Percentiles rank a stretch among this genome's conserved stretches.
These are phyloP conservation scores for Litchi chinensis DNA, from an alignment of 345 rosid species.

Conservation along the genomic window DNA sequence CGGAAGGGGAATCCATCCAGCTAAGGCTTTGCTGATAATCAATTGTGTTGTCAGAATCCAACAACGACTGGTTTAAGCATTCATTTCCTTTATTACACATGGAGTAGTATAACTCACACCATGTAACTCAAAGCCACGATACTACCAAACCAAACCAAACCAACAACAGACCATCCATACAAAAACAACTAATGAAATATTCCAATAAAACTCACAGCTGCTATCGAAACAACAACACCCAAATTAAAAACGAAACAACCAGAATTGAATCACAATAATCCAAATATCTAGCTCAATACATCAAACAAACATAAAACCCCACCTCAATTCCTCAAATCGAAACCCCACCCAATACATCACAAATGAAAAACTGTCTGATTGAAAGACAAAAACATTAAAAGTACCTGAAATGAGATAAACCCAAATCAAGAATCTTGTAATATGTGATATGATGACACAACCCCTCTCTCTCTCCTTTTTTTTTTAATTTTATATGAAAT, in stretches of 20 bases:
- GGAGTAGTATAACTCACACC: conserved; percentile 37
- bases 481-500: not conserved
- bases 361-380: conserved; percentile 14
- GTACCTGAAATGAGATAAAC: conserved; percentile 19
- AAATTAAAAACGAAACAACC: not conserved
- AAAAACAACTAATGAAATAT: conserved; percentile 13
- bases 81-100: conserved; percentile 54
- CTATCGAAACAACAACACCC: not conserved
- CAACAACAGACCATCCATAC: conserved; percentile 33
- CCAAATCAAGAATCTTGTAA: conserved; percentile 9
- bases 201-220: not conserved
- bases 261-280: conserved; percentile 10
- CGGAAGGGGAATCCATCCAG: conserved; percentile 58
- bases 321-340: not conserved
- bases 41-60: conserved; percentile 9
- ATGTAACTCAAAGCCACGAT: conserved; percentile 28
- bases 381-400: not conserved
- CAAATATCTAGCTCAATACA: not conserved
- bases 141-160: conserved; percentile 3
- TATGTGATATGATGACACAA: not conserved
- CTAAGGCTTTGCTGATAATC: conserved; percentile 25
- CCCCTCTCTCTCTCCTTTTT: not conserved
- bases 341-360: not conserved
- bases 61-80: conserved; percentile 27
- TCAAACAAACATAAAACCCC: not conserved